Percentiles rank a stretch among this genome's conserved stretches.
phyloP scores from a whole-genome alignment of 2,329 filamentous ascomycete genomes.

The Magnaporthiopsis poae region DNA sequence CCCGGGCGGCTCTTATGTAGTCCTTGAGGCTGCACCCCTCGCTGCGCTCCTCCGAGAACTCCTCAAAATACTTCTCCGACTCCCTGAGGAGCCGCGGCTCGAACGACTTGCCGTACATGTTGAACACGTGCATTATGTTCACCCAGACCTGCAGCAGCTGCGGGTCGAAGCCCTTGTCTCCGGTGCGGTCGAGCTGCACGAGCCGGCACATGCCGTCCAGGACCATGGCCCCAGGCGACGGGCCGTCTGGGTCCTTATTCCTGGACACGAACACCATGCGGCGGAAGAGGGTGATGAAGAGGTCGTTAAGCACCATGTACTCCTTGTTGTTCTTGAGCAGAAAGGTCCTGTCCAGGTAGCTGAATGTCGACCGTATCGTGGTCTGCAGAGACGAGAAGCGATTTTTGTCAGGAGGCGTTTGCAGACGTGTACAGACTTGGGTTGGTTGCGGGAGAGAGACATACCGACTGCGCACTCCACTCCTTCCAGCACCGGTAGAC shows the following conservation, averaged over 20 bases:
- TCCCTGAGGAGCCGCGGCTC: slow-evolving; percentile 63
- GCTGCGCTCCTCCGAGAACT: slow-evolving; percentile 60
- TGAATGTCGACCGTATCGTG: slow-evolving; percentile 78
- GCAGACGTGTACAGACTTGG: background rate
- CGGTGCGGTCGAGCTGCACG: slow-evolving; percentile 60
- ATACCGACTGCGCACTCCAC: slow-evolving; percentile 70
- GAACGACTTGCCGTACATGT: slow-evolving; percentile 69
- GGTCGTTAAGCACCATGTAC: slow-evolving; percentile 64
- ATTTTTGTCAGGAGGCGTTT: background rate
- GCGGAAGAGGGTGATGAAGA: slow-evolving; percentile 68
- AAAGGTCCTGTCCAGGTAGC: slow-evolving; percentile 85
- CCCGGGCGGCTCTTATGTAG: slow-evolving; percentile 63
- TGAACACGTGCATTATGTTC: slow-evolving; percentile 74
- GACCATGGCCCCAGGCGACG: slow-evolving; percentile 28
- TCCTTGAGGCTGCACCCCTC: slow-evolving; percentile 53
- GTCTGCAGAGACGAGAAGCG: slow-evolving; percentile 34
- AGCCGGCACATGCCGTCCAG: slow-evolving; percentile 62
- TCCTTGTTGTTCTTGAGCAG: slow-evolving; percentile 60
- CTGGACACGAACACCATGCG: slow-evolving; percentile 35
- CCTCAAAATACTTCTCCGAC: slow-evolving; percentile 58
- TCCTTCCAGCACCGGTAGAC: slow-evolving; percentile 55
- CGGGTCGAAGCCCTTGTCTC: slow-evolving; percentile 47
- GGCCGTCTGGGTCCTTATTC: slow-evolving; percentile 13
- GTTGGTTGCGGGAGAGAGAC: slow-evolving; percentile 18
- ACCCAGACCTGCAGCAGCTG: slow-evolving; percentile 64